These are phyloP conservation scores for Salicornia ramosissima DNA, from an alignment of 148 eudicot genomes.

Conservation along the genomic window DNA sequence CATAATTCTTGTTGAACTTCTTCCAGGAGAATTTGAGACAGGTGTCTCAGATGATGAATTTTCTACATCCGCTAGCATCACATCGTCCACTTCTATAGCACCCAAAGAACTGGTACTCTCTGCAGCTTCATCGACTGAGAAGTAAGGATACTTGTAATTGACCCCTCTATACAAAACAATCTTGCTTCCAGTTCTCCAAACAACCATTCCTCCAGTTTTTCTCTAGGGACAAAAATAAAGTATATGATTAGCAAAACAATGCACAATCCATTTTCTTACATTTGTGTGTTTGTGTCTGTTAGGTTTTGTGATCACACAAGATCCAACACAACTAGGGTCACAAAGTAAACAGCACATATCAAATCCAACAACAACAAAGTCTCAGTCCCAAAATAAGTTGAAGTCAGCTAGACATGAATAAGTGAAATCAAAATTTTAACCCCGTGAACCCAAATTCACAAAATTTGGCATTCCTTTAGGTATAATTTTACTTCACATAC, in stretches of 20 bases:
- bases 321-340: background rate
- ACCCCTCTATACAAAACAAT: constrained; percentile 79
- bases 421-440: too few relatives aligned
- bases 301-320: background rate
- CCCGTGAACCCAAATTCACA: background rate
- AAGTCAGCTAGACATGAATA: too few relatives aligned
- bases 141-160: constrained; percentile 85
- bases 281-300: too few relatives aligned
- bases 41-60: constrained; percentile 25
- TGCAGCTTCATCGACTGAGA: constrained; percentile 41
- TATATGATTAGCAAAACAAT: constrained; percentile 5
- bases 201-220: constrained; percentile 92
- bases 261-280: background rate
- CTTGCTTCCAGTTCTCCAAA: constrained; percentile 96
- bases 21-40: constrained; percentile 27
- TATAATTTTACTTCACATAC: too few relatives aligned
- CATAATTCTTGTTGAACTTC: constrained; percentile 16
- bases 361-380: too few relatives aligned
- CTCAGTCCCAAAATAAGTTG: too few relatives aligned
- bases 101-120: constrained; percentile 28
- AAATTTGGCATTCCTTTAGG: background rate
- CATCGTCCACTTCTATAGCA: constrained; percentile 24
- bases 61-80: constrained; percentile 23
- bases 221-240: constrained; percentile 42
- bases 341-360: too few relatives aligned